Conservation (phyloP, 2,329 filamentous ascomycete genomes). For the Venturiaceae sp. region DNA sequence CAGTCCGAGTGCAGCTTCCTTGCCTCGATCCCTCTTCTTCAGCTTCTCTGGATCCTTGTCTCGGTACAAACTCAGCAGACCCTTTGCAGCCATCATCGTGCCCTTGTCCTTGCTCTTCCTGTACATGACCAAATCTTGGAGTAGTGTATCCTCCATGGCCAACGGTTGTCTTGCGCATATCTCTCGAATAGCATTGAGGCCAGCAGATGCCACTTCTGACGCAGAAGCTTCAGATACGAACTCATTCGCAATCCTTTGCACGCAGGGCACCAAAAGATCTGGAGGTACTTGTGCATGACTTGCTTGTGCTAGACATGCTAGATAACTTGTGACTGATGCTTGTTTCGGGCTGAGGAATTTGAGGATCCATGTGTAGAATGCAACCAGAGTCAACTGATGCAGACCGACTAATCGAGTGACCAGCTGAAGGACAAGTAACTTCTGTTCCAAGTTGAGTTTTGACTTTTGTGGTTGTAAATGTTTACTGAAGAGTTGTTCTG, state of each 20-base stretch:
- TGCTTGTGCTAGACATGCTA: constrained; percentile 85
- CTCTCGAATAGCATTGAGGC: constrained; percentile 89
- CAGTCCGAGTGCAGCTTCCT: constrained; percentile 77
- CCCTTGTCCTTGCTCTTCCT: constrained; percentile 97
- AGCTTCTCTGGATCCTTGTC: constrained; percentile 86
- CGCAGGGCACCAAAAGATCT: constrained; percentile 79
- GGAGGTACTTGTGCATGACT: constrained; percentile 87
- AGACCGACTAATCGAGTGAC: constrained; percentile 85
- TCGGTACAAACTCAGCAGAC: constrained; percentile 79
- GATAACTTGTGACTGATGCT: constrained; percentile 81
- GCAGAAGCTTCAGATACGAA: constrained; percentile 94
- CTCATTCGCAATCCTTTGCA: constrained; percentile 95
- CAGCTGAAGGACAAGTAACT: constrained; percentile 79
- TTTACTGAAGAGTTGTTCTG: constrained; percentile 80
- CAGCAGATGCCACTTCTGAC: constrained; percentile 81
- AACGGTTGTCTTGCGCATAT: constrained; percentile 87
- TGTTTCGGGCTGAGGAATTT: constrained; percentile 82
- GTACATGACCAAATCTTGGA: constrained; percentile 94
- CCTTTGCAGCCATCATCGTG: constrained; percentile 97
- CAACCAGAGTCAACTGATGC: constrained; percentile 82
- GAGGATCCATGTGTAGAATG: constrained; percentile 92
- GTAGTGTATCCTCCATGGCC: constrained; percentile 91
- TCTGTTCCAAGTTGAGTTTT: constrained; percentile 79
- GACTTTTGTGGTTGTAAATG: constrained; percentile 82
- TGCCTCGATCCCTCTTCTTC: constrained; percentile 82